Evolutionary conservation across 2,329 filamentous ascomycete species (phyloP), one percentile per base, ranked within the genome.

Genomic region (Microcera coccophila): DNA sequence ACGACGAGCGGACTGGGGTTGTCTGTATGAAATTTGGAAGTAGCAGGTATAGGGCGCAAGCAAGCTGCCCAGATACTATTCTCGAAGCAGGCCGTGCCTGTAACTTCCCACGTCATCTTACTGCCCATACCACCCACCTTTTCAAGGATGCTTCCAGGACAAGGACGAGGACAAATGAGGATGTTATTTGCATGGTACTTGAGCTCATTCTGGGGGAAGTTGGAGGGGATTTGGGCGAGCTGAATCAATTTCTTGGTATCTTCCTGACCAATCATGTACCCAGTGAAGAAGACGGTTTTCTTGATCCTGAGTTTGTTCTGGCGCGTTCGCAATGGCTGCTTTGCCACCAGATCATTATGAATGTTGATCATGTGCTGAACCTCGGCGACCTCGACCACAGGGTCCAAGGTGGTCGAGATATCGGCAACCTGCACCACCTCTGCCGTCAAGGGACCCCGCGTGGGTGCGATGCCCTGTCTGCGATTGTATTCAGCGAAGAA

Each of bases 401-500:
- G 88, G 52, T 93, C 82, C 24, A 96, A 78, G 38, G 74, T 81
- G 5, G 80, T 85, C 20, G 81, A 79, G 44, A 80, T 76, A 61
- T 96, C 90, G 3, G 82, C 76, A 12, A 98, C 90, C 60, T 91
- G 88, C 17, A 97, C 77, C 16, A 97, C 90, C 61, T 95, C 88
- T 24, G 85, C 82, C 8, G 64, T 71, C 49, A 97, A 82, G 1
- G 85, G 78, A 7, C 76, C 78, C 31, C 87, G 77, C 2, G 74
- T 74, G 1, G 73, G 69, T 18, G 69, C 64, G 49, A 55, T 65
- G 58, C 56, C 77, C 50, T 75, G 72, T 16, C 66, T 65, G 35
- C 65, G 76, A 69, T 95, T 96, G 70, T 93, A 85, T 17, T 82
- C 76, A 41, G 75, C 76, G 54, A 97, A 84, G 68, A 90, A 97